Base-by-base conservation (phyloP, 208 protist species). In the Acanthamoeba polyphaga region DNA sequence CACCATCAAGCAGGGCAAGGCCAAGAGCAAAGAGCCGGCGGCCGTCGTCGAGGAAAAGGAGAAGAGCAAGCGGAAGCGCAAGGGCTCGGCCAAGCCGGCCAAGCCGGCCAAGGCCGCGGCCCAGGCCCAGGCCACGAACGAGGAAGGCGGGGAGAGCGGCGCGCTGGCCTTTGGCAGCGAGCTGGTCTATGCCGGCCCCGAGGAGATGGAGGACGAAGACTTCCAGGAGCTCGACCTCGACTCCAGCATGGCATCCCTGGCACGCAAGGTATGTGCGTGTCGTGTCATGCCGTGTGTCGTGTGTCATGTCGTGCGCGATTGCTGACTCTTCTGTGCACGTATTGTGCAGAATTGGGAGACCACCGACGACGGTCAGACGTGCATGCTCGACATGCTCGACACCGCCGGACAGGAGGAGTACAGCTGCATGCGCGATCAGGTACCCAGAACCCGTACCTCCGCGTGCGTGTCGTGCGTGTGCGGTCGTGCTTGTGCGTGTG, bases 381-480 rank as follows among this genome's bases (percentile, higher is more conserved):
- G 97, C 82, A 38, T 97, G 38, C 70, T 98, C 13, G 97, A 98
- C 68, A 98, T 98, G 32, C 76, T 96, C n/a, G 97, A 98, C 96
- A 98, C 97, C n/a, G 97, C 97, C 32, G 97, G 93, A 27, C 97
- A 98, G 92, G 97, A 98, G 68, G 97, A 98, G 88, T 98, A 96
- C 94, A 93, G 49, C 27, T 95, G 97, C 17, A 98, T 98, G 96
- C 95, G 97, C 78, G 97, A 98, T 72, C 24, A 51, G 29, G 72
- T 80, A 76, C 46, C 46, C 46, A 29, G 32, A 74, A 15, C 13
- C 43, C 17, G 13, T 8, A 49, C 62, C n/a, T 70, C 24, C 9
- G 12, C 62, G 8, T 74, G n/a, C 12, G 53, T 58, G 53, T 58
- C 38, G 53, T 58, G 53, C 17, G 15, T 60, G 55, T 60, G 55